Evolutionary conservation across 108 stramenopile genomes (phyloP).

Genomic region (Pseudonitzschia delicatissima): DNA sequence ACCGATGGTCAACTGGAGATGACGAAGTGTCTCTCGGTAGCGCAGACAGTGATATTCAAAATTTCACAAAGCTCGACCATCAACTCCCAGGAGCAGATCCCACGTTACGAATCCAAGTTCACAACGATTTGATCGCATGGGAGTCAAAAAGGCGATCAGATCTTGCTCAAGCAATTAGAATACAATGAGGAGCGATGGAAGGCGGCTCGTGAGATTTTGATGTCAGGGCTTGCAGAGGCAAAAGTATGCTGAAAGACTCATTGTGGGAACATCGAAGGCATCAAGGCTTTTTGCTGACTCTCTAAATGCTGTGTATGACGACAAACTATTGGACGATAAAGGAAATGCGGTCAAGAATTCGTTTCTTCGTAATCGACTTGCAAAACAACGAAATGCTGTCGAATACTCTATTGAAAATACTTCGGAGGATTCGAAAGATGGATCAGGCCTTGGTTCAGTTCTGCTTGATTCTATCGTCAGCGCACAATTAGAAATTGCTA

Average conservation of each 20-base stretch:
- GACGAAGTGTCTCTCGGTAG: slow-evolving; percentile 12
- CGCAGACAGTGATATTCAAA: slow-evolving; percentile 10
- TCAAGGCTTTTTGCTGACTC: slow-evolving; percentile 25
- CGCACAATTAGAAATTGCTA: slow-evolving; percentile 22
- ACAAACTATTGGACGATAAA: slow-evolving; percentile 29
- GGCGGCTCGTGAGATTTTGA: slow-evolving; percentile 15
- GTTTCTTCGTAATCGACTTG: slow-evolving; percentile 32
- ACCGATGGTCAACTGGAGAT: slow-evolving; percentile 4
- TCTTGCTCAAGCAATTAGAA: slow-evolving; percentile 14
- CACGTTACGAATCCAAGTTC: slow-evolving; percentile 38
- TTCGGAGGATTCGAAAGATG: slow-evolving; percentile 19
- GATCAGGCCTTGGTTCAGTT: slow-evolving; percentile 13
- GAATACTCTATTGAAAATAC: slow-evolving; percentile 35
- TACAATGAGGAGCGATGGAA: slow-evolving; percentile 19
- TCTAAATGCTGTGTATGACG: slow-evolving; percentile 24
- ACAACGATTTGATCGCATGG: slow-evolving; percentile 37
- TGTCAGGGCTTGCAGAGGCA: slow-evolving; percentile 23
- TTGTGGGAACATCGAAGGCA: slow-evolving; percentile 28
- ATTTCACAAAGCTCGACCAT: slow-evolving; percentile 13
- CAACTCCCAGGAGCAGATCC: slow-evolving; percentile 33
- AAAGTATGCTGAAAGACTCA: slow-evolving; percentile 29
- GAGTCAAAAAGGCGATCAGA: slow-evolving; percentile 34
- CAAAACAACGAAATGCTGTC: slow-evolving; percentile 11
- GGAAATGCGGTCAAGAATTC: slow-evolving; percentile 32
- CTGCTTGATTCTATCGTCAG: slow-evolving; percentile 25